A percentile compares a stretch with the other conserved stretches of the same genome.
phyloP scores from a whole-genome alignment of 495 filamentous ascomycete genomes.

The Tirmania nivea region DNA sequence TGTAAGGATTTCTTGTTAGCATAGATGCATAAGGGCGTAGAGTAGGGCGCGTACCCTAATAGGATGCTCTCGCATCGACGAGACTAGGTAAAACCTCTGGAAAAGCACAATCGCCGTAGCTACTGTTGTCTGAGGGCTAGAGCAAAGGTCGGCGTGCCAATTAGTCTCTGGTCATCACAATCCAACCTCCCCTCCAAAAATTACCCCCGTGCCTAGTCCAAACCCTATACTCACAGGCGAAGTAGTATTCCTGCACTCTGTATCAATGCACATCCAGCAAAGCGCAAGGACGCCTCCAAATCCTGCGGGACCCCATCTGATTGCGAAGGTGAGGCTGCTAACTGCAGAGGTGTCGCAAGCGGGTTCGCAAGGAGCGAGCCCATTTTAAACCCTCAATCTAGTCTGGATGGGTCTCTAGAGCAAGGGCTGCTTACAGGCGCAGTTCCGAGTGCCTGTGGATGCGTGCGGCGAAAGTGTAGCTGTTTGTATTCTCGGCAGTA shows the following conservation, averaged over 20 bases:
- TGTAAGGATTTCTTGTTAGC: slow-evolving; percentile 30
- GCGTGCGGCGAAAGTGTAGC: too few species aligned
- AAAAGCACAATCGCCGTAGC: slow-evolving; percentile 75
- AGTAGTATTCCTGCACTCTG: slow-evolving; percentile 76
- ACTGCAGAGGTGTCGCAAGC: slow-evolving; percentile 62
- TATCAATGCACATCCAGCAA: slow-evolving; percentile 50
- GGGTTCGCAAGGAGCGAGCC: slow-evolving; percentile 54
- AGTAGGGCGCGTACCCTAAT: slow-evolving; percentile 5
- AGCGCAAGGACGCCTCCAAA: slow-evolving; percentile 50
- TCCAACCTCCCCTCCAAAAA: not conserved
- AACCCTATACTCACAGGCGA: slow-evolving; percentile 26
- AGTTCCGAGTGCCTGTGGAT: too few species aligned
- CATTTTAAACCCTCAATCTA: slow-evolving; percentile 2
- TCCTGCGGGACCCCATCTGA: slow-evolving; percentile 52
- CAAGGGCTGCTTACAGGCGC: too few species aligned
- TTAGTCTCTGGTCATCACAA: not conserved
- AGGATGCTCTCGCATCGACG: slow-evolving; percentile 16
- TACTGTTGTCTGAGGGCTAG: slow-evolving; percentile 57
- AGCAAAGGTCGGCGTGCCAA: not conserved
- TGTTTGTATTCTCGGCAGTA: too few species aligned
- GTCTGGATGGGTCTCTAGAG: too few species aligned
- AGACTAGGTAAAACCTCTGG: slow-evolving; percentile 62
- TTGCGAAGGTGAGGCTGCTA: slow-evolving; percentile 44
- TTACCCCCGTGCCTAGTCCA: too few species aligned
- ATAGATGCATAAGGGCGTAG: not conserved